These are phyloP conservation scores for Discostella stelligeroides DNA, from an alignment of 108 stramenopile genomes.

Conservation along the genomic window DNA sequence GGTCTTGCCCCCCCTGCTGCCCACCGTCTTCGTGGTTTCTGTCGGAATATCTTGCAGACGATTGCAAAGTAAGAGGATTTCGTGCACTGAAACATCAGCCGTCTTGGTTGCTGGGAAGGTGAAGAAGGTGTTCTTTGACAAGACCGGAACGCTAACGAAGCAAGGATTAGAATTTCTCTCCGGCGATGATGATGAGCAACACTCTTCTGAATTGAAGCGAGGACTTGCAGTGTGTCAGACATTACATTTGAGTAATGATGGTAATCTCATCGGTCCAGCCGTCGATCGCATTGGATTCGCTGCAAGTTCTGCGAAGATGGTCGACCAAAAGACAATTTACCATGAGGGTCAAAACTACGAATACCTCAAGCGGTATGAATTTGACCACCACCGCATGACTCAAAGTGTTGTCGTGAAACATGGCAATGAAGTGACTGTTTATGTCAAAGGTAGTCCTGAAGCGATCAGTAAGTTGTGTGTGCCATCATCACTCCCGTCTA, in stretches of 20 bases:
- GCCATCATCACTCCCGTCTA: conserved; percentile 46
- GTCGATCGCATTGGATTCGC: conserved; percentile 65
- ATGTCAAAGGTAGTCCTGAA: conserved; percentile 63
- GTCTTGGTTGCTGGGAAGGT: conserved; percentile 87
- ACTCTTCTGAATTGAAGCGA: conserved; percentile 21
- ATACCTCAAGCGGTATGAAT: conserved; percentile 63
- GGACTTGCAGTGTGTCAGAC: conserved; percentile 69
- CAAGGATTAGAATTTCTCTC: conserved; percentile 60
- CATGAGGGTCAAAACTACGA: conserved; percentile 33
- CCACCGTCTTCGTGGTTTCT: conserved; percentile 67
- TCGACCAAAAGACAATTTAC: conserved; percentile 29
- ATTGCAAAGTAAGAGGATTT: conserved; percentile 56
- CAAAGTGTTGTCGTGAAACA: conserved; percentile 65
- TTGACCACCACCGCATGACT: conserved; percentile 68
- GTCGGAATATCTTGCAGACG: conserved; percentile 61
- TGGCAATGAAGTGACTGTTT: conserved; percentile 31
- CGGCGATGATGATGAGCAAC: background rate
- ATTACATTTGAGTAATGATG: conserved; percentile 29
- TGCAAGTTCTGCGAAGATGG: conserved; percentile 12
- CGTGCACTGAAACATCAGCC: conserved; percentile 67
- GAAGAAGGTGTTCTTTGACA: conserved; percentile 79
- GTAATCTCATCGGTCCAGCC: conserved; percentile 57
- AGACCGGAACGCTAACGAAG: conserved; percentile 79
- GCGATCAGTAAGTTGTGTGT: conserved; percentile 50
- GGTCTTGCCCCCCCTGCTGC: conserved; percentile 60